Conservation (phyloP, 768 basidiomycete genomes). For the Xerocomus potaroensis region DNA sequence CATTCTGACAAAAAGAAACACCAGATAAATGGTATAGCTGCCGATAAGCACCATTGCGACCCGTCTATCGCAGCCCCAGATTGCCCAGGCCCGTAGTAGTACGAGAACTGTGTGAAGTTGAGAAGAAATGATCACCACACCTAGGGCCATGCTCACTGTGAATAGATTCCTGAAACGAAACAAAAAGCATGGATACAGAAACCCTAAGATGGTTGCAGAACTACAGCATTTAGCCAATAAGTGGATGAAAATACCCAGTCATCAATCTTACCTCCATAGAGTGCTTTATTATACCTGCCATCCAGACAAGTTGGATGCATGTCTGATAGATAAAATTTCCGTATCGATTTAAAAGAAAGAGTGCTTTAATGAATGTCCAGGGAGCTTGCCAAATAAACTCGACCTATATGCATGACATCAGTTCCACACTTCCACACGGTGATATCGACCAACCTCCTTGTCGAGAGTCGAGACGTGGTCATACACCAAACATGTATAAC, state of each 20-base stretch:
- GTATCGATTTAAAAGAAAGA: slow-evolving; percentile 18
- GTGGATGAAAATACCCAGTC: not conserved
- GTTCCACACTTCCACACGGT: not conserved
- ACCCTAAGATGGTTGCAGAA: slow-evolving; percentile 4
- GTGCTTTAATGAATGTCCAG: slow-evolving; percentile 7
- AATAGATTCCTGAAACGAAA: slow-evolving; percentile 6
- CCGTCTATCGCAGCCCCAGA: slow-evolving; percentile 10
- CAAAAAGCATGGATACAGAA: not conserved
- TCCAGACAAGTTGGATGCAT: slow-evolving; percentile 3
- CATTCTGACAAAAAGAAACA: not conserved
- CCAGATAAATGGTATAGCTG: slow-evolving; percentile 6
- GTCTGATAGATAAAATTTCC: slow-evolving; percentile 13
- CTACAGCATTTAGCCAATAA: not conserved
- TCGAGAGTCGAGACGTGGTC: slow-evolving; percentile 14
- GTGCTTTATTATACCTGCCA: slow-evolving; percentile 1
- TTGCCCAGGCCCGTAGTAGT: slow-evolving; percentile 18
- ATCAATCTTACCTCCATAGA: not conserved
- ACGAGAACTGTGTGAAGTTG: slow-evolving; percentile 9
- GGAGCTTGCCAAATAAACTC: slow-evolving; percentile 15
- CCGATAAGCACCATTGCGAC: not conserved
- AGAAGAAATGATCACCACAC: not conserved
- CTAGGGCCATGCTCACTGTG: slow-evolving; percentile 7
- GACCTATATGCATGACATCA: slow-evolving; percentile 2
- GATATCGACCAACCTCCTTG: slow-evolving; percentile 8
- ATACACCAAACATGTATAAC: slow-evolving; percentile 10